Conservation (phyloP, 345 rosid species). For the Populus tremula region DNA sequence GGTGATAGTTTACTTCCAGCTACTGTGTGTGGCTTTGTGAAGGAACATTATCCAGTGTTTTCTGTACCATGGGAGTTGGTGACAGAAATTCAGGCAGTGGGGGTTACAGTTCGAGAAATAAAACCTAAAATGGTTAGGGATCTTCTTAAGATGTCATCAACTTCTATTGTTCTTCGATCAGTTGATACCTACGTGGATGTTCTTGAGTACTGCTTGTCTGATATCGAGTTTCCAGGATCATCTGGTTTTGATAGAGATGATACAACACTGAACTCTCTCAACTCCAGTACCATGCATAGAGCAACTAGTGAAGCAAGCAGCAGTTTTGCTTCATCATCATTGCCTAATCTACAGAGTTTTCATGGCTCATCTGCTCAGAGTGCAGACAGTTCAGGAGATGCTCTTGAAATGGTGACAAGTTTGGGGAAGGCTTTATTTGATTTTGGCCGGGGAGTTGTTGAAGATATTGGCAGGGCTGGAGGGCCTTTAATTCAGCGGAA, state of each 20-base stretch:
- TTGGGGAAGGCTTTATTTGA: constrained; percentile 88
- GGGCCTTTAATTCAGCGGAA: constrained; percentile 40
- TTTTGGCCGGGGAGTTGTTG: constrained; percentile 86
- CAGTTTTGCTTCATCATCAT: constrained; percentile 31
- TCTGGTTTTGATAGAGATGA: constrained; percentile 33
- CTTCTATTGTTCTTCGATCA: constrained; percentile 70
- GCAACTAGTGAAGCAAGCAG: constrained; percentile 35
- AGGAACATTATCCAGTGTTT: constrained; percentile 89
- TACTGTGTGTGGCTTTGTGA: constrained; percentile 91
- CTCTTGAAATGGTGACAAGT: constrained; percentile 90
- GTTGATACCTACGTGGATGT: constrained; percentile 86
- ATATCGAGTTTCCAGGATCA: constrained; percentile 52
- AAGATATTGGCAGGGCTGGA: constrained; percentile 83
- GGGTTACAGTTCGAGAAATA: constrained; percentile 67
- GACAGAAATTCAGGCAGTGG: constrained; percentile 77
- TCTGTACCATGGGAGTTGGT: constrained; percentile 92
- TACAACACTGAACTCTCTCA: constrained; percentile 22
- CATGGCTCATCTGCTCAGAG: constrained; percentile 37
- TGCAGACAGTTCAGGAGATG: constrained; percentile 77
- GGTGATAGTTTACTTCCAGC: constrained; percentile 77
- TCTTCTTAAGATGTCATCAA: constrained; percentile 61
- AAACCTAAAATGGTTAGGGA: constrained; percentile 95
- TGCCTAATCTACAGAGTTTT: constrained; percentile 29
- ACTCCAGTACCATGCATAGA: constrained; percentile 19
- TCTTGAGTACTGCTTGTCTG: constrained; percentile 87